Evolutionary conservation across 1,139 yeast species (phyloP), one percentile per base, ranked within the genome.

Genomic region (Debaryomycetaceae sp.): DNA sequence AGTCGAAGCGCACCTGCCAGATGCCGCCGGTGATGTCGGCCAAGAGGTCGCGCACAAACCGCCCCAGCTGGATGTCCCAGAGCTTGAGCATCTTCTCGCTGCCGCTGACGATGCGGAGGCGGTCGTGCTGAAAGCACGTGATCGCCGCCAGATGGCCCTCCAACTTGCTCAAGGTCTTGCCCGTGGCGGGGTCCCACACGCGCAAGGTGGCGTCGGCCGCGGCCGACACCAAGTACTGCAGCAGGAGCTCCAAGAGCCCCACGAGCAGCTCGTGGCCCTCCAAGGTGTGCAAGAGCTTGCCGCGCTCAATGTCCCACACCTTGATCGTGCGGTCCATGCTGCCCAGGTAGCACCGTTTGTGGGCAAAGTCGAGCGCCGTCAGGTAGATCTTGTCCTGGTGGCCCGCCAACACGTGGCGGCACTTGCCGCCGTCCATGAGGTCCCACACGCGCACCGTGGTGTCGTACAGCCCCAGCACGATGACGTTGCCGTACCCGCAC

Each of bases 201-300:
- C 96, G 69, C 27, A 91, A 66, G 0, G 96, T 81, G 1, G 94
- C 77, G 53, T 91, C 98, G 0, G 97, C 97, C 1, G 97, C 97
- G 0, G 96, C 98, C 23, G 95, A 83, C 2, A 91, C 95, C n/a
- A 91, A 65, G 25, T 78, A 78, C 14, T 82, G 78, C 25, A 83
- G 79, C 6, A 86, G 80, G 16, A 89, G 68, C 28, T 84, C 88
- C 20, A 93, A 65, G 15, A 91, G 62, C 0, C 98, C 98, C 14
- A 91, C 98, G 14, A 91, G 61, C 10, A 93, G 84, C 0, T 86
- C 78, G 54, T 91, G 98, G 0, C 96, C 96, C 37, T 78, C 84
- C 23, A 85, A 59, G 1, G 84, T 71, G 34, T 75, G 66, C 18
- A 83, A 51, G 26, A 81, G 64, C 29, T 75, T 70, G 8, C 96